Conservation (phyloP, 768 basidiomycete genomes). For the Lentinula sp. region DNA sequence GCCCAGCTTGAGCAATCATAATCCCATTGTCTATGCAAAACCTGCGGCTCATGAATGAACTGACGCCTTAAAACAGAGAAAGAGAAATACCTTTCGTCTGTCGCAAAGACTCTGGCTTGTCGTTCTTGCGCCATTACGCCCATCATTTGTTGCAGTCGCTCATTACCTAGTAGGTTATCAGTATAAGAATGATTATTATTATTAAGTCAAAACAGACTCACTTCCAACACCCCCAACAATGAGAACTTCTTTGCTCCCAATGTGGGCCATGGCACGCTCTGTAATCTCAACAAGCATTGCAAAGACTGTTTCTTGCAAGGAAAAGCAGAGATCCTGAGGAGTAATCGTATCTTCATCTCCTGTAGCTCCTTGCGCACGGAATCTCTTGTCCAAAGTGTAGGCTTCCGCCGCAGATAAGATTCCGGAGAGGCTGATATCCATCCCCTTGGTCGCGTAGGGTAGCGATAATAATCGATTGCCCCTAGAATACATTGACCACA, state of each 20-base stretch:
- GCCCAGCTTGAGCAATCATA: conserved; percentile 98
- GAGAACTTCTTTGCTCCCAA: conserved; percentile 90
- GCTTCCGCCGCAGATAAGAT: conserved; percentile 85
- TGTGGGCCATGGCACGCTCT: conserved; percentile 98
- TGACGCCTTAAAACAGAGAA: not conserved
- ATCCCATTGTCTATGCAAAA: conserved; percentile 99
- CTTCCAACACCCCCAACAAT: conserved; percentile 99
- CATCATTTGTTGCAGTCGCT: conserved; percentile 98
- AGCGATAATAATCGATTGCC: conserved; percentile 78
- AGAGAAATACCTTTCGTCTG: conserved; percentile 74
- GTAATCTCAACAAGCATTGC: conserved; percentile 99
- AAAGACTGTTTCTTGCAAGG: conserved; percentile 93
- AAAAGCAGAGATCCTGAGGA: conserved; percentile 94
- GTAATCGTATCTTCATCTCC: conserved; percentile 69
- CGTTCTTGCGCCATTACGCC: conserved; percentile 92
- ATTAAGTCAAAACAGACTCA: conserved; percentile 34
- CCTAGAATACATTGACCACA: conserved; percentile 30
- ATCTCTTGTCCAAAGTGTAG: conserved; percentile 85
- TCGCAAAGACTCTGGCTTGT: conserved; percentile 86
- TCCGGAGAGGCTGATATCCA: conserved; percentile 97
- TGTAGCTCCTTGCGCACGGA: conserved; percentile 39
- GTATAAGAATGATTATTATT: not conserved
- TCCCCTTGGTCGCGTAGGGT: conserved; percentile 96
- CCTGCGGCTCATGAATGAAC: conserved; percentile 30
- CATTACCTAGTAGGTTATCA: conserved; percentile 57